phyloP scores from a whole-genome alignment of 805 yeast genomes.

The Kregervanrija fluxuum region DNA sequence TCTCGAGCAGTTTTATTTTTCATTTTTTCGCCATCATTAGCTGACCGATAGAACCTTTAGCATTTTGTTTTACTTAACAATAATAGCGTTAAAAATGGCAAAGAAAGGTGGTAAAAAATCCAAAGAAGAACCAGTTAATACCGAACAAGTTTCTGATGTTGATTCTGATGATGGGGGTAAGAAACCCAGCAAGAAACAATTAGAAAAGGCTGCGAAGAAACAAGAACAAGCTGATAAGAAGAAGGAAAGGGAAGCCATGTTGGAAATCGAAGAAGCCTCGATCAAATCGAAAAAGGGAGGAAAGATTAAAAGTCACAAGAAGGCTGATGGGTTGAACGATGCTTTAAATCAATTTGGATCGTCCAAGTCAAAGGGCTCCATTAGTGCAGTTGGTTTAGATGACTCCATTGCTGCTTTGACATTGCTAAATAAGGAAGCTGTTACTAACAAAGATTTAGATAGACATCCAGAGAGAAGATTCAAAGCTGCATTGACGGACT shows the following conservation, averaged over 20 bases:
- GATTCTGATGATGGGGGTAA: slow-evolving; percentile 71
- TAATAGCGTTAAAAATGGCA: too few species aligned
- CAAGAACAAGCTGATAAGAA: slow-evolving; percentile 74
- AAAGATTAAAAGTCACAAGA: slow-evolving; percentile 48
- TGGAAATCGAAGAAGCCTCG: slow-evolving; percentile 55
- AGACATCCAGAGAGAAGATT: slow-evolving; percentile 87
- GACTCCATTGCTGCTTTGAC: slow-evolving; percentile 73
- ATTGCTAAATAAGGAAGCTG: slow-evolving; percentile 52
- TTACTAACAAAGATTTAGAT: slow-evolving; percentile 57
- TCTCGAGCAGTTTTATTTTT: too few species aligned
- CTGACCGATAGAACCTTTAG: too few species aligned
- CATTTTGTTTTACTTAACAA: too few species aligned
- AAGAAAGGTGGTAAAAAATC: slow-evolving; percentile 31
- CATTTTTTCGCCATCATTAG: too few species aligned
- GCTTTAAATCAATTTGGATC: slow-evolving; percentile 46
- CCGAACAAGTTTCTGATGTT: slow-evolving; percentile 35
- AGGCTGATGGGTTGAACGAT: slow-evolving; percentile 54
- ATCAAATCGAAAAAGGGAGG: slow-evolving; percentile 57
- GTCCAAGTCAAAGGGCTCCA: slow-evolving; percentile 35
- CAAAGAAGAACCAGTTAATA: slow-evolving; percentile 38
- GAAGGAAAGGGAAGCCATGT: slow-evolving; percentile 69
- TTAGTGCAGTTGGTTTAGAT: slow-evolving; percentile 70
- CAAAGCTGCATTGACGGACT: slow-evolving; percentile 71
- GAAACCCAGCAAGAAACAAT: slow-evolving; percentile 62
- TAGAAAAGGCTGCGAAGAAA: slow-evolving; percentile 57